Evolutionary conservation across 1,284 basidiomycete species (phyloP).

Genomic region (Earliella scabrosa): DNA sequence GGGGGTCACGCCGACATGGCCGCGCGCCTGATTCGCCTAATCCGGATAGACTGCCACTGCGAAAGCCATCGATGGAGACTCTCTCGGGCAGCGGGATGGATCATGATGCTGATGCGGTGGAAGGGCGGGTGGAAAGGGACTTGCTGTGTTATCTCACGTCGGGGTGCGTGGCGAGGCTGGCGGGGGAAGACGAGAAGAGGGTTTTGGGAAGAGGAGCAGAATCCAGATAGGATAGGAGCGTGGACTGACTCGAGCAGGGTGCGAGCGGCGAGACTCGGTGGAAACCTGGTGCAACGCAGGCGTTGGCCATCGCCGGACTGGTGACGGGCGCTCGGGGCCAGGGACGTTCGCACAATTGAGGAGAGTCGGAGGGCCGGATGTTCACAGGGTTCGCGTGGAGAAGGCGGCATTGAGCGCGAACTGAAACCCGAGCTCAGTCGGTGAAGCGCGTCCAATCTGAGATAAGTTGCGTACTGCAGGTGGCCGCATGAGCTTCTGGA

Average conservation of each 20-base stretch:
- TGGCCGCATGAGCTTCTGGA: constrained; percentile 16
- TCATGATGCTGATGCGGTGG: constrained; percentile 24
- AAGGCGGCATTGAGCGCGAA: constrained; percentile 12
- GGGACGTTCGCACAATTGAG: constrained; percentile 13
- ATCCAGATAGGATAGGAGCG: not conserved
- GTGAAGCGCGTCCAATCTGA: constrained; percentile 4
- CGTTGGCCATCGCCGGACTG: not conserved
- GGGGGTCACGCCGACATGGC: not conserved
- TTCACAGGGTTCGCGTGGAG: not conserved
- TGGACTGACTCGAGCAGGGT: not conserved
- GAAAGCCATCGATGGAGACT: constrained; percentile 3
- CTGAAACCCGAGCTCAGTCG: constrained; percentile 18
- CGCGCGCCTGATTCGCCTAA: not conserved
- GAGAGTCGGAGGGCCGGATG: constrained; percentile 4
- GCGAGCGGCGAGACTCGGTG: not conserved
- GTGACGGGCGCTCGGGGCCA: constrained; percentile 10
- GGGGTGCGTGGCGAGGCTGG: not conserved
- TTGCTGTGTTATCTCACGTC: constrained; percentile 3
- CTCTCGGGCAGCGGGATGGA: constrained; percentile 9
- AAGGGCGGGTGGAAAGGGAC: not conserved
- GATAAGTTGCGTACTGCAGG: constrained; percentile 14
- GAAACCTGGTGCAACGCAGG: not conserved
- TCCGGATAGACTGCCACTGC: constrained; percentile 10
- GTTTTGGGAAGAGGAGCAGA: not conserved
- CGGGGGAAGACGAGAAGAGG: not conserved